Percentiles rank a stretch among this genome's conserved stretches.
These are phyloP conservation scores for Phyllostachys edulis DNA, from an alignment of 176 grass and related monocot genomes.

Conservation along the genomic window DNA sequence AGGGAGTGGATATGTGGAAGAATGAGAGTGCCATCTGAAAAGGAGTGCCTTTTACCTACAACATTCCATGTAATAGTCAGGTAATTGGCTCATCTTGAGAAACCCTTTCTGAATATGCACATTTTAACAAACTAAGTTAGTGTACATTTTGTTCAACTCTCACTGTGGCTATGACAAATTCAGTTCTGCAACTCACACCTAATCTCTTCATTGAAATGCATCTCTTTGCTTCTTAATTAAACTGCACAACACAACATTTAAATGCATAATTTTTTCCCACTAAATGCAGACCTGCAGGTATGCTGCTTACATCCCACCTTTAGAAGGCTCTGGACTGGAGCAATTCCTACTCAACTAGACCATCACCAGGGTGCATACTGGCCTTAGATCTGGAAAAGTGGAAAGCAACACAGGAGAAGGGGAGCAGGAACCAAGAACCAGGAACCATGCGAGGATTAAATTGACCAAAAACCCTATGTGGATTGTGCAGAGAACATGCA, in stretches of 20 bases:
- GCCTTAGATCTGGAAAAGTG: not conserved
- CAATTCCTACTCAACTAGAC: not conserved
- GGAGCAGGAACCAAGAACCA: slow-evolving; percentile 16
- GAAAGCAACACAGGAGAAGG: not conserved
- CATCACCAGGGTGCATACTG: not conserved
- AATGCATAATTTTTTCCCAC: not conserved
- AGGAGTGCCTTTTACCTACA: not conserved
- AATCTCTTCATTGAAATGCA: not conserved
- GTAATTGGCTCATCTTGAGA: not conserved
- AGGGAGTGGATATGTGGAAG: not conserved
- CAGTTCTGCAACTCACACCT: not conserved
- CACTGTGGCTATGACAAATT: not conserved
- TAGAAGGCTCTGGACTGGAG: not conserved
- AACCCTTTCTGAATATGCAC: not conserved
- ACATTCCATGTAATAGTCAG: not conserved
- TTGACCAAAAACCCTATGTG: not conserved
- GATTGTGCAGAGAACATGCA: not conserved
- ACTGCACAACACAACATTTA: not conserved
- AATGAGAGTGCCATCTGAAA: not conserved
- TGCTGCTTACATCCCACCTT: not conserved
- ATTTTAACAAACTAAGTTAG: not conserved
- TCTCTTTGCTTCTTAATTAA: not conserved
- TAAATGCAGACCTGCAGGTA: not conserved
- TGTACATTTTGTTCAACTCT: not conserved
- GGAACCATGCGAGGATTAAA: not conserved